Base-by-base conservation (phyloP, 176 grass and related monocot species). In the Aechmea fasciata region DNA sequence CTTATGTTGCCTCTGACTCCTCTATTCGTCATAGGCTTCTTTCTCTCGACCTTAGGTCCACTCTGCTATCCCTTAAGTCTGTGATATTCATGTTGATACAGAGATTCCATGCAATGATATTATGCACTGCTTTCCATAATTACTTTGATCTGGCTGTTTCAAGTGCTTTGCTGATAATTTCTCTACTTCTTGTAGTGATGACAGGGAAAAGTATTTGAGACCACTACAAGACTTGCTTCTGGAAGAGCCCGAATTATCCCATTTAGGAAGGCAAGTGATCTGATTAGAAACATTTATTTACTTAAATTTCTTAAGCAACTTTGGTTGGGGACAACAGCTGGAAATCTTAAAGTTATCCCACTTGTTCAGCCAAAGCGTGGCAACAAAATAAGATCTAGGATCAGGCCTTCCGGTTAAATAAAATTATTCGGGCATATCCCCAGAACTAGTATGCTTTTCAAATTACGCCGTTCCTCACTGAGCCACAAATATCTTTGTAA, bases 211-310 rank as follows among this genome's bases (percentile, higher is more conserved):
- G 17, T 78, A 80, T 47, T 61, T 51, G 1, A 77, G 74, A 77
- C 33, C 51, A 69, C 77, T 97, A 70, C 76, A 87, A 92, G 81
- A 87, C 68, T 83, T 97, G 79, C 84, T 97, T 72, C 77, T 93
- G 54, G 74, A 80, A 81, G 94, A 97, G 48, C 79, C 84, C 25
- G 89, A 93, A 73, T 78, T 99, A 67, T 79, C 82, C 18, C 79
- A 90, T 10, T 48, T 85, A 47, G 87, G 77, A 50, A 93, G 89
- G 94, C 77, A 79, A 76, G 86, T 59, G 72, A 75, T 50, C 54
- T 71, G 47, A 64, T 77, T 22, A 28, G 66, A 48, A 47, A 47
- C 10, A 13, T 74, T 50, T 70, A 14, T 54, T 63, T 67, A 10
- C 18, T 51, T 22, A 51, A 53, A 33, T 26, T 11, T 79, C 75